Evolutionary conservation across 2,329 filamentous ascomycete species (phyloP).

Genomic region (Monilinia fructicola): DNA sequence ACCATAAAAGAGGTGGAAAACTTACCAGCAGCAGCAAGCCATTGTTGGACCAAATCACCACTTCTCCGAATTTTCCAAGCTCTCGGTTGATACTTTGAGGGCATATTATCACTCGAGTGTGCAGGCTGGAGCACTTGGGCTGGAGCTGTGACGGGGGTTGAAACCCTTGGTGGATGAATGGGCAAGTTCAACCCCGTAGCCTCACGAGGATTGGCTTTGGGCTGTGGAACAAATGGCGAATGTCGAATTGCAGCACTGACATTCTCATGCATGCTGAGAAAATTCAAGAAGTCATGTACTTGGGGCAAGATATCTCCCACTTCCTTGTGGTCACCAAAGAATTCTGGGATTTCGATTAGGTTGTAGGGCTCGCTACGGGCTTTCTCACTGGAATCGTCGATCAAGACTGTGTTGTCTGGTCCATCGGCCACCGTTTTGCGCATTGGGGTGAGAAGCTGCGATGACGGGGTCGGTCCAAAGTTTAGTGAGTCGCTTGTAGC

Average conservation of each 20-base stretch:
- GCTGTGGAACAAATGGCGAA: slow-evolving; percentile 48
- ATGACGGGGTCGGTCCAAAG: slow-evolving; percentile 64
- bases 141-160: slow-evolving; percentile 9
- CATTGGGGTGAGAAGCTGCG: slow-evolving; percentile 47
- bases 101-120: slow-evolving; percentile 6
- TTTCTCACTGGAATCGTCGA: slow-evolving; percentile 84
- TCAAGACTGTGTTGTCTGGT: slow-evolving; percentile 80
- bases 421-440: slow-evolving; percentile 53
- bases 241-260: slow-evolving; percentile 61
- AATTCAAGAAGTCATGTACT: slow-evolving; percentile 62
- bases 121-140: slow-evolving; percentile 1
- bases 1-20: background rate
- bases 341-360: slow-evolving; percentile 77
- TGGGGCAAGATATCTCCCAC: slow-evolving; percentile 50
- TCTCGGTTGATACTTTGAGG: slow-evolving; percentile 13
- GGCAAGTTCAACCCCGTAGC: slow-evolving; percentile 17
- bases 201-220: slow-evolving; percentile 17
- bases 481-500: slow-evolving; percentile 79
- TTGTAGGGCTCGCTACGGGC: slow-evolving; percentile 81
- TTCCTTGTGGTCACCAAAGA: slow-evolving; percentile 51
- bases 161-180: slow-evolving; percentile 9
- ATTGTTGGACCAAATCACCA: slow-evolving; percentile 13
- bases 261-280: slow-evolving; percentile 54
- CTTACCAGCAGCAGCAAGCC: background rate
- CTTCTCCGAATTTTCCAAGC: slow-evolving; percentile 15